A percentile compares a stretch with the other conserved stretches of the same genome.
These are phyloP conservation scores for Coemansia sp. DNA, from an alignment of 192 early-diverging fungal species.

Conservation along the genomic window DNA sequence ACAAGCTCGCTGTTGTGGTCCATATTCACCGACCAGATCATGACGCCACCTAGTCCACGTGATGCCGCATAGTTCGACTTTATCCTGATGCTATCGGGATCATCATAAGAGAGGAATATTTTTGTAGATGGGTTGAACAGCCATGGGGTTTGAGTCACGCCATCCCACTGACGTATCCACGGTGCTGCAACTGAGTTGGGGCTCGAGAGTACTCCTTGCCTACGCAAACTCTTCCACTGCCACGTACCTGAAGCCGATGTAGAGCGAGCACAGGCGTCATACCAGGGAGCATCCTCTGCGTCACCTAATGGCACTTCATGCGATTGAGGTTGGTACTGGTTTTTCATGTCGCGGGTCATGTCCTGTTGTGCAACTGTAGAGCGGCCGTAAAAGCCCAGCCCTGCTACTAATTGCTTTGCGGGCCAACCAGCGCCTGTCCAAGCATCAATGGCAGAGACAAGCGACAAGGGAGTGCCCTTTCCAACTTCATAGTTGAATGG, in stretches of 20 bases:
- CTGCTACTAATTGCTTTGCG: conserved; percentile 59
- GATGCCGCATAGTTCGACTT: conserved; percentile 59
- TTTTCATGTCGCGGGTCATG: conserved; percentile 25
- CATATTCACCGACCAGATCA: conserved; percentile 58
- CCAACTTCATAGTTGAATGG: conserved; percentile 43
- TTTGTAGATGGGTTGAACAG: conserved; percentile 60
- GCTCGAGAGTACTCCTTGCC: conserved; percentile 50
- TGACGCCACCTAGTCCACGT: conserved; percentile 57
- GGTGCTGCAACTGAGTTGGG: conserved; percentile 53
- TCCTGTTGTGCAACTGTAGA: conserved; percentile 37
- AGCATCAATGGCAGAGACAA: conserved; percentile 49
- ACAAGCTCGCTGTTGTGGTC: conserved; percentile 60
- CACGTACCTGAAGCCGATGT: conserved; percentile 59
- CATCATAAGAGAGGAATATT: conserved; percentile 66
- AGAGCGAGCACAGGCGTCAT: conserved; percentile 50
- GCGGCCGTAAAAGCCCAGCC: conserved; percentile 64
- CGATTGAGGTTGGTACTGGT: conserved; percentile 26
- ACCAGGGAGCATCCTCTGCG: conserved; percentile 56
- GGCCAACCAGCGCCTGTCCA: conserved; percentile 64
- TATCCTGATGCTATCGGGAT: conserved; percentile 55
- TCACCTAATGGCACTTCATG: conserved; percentile 52
- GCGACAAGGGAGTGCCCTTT: conserved; percentile 45
- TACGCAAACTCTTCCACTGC: conserved; percentile 61
- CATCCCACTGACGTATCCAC: conserved; percentile 65
- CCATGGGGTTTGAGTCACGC: conserved; percentile 63